Conservation (phyloP, 768 basidiomycete genomes). For the Dentipellis sp. region DNA sequence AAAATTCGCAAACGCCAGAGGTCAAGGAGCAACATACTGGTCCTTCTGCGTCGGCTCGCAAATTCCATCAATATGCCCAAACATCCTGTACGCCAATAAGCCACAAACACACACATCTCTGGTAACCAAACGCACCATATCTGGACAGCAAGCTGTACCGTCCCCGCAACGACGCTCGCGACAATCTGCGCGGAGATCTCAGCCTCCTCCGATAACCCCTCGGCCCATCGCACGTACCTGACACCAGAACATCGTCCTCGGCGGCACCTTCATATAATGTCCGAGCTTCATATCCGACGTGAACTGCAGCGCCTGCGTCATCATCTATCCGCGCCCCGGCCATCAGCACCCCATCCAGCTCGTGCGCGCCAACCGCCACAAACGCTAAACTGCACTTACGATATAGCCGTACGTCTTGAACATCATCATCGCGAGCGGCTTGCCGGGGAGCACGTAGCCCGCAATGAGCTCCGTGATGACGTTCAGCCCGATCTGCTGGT, state of each 20-base stretch:
- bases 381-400: constrained; percentile 2
- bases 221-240: neutral
- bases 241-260: constrained; percentile 15
- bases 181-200: constrained; percentile 39
- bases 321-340: constrained; percentile 8
- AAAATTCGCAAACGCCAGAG: neutral
- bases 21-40: constrained; percentile 4
- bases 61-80: constrained; percentile 55
- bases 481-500: constrained; percentile 61
- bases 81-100: constrained; percentile 29
- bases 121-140: constrained; percentile 24
- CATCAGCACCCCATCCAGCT: neutral
- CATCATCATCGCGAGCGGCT: constrained; percentile 73
- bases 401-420: constrained; percentile 40
- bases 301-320: constrained; percentile 51
- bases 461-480: constrained; percentile 71
- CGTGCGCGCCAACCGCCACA: neutral
- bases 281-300: constrained; percentile 72
- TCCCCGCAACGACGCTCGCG: constrained; percentile 48
- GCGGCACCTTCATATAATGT: constrained; percentile 62
- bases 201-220: constrained; percentile 12
- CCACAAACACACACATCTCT: no score
- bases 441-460: constrained; percentile 50
- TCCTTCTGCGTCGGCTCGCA: constrained; percentile 45
- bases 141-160: constrained; percentile 58